Base-by-base conservation (phyloP, 1,284 basidiomycete genomes). In the Marasmius fiardii region DNA sequence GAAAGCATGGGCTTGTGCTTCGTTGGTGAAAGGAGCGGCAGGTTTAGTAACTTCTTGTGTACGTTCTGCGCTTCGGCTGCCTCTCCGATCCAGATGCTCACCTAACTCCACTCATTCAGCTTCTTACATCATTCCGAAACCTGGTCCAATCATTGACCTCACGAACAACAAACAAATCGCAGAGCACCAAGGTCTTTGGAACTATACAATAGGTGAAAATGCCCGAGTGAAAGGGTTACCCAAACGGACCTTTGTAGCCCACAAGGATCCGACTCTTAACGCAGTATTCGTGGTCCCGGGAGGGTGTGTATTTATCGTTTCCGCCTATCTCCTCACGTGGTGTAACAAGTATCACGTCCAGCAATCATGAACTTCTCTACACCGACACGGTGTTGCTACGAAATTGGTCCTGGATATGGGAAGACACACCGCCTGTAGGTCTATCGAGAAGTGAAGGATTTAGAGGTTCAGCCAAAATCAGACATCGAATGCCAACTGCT, bases 1-100 rank as follows among this genome's bases (percentile, higher is more conserved):
- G 96, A 99, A 68, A 95, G 92, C 69, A 96, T 98, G 89, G 96
- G 96, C 0, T 81, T 98, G n/a, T 98, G 96, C 67, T 98, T 98
- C 63, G 88, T 98, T 7, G 96, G 95, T 12, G 83, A 95, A 70
- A 83, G 87, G 63, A 49, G 47, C 18, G 77, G 80, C 16, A 80
- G 76, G 52, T 96, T 96, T 65, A 78, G 79, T 43, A 73, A 82
- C 14, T 96, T 95, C 66, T 70, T 96, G 48, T 81, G 93, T 93
- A 58, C 54, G 72, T 64, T 45, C 49, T 51, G 47, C 12, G 28
- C 1, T 39, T n/a, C 1, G 7, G 39, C 31, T 18, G 58, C 47
- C 12, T 53, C 28, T 41, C 21, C 33, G 16, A 48, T 7, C 31
- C 16, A 12, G 12, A 20, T 4, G 24, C 50, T 33, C 24, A 3